These are phyloP conservation scores for Aspergillus unguis DNA, from an alignment of 2,329 filamentous ascomycete genomes.

Conservation along the genomic window DNA sequence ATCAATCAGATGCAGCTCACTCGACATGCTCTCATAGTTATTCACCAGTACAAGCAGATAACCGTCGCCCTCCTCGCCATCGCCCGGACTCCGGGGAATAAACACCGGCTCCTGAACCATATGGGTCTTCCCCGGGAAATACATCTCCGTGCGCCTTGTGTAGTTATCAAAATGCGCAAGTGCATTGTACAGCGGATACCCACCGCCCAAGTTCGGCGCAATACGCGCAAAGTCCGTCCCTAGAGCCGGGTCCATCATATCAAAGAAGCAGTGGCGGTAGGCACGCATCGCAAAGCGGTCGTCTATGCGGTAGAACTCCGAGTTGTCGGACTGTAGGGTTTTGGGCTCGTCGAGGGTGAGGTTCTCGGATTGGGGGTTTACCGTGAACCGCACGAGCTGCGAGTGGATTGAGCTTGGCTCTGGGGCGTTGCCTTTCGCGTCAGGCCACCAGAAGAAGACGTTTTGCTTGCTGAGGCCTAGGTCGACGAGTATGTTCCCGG, in stretches of 20 bases:
- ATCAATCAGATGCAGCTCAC: conserved; percentile 24
- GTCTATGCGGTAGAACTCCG: conserved; percentile 51
- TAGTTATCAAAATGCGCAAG: conserved; percentile 44
- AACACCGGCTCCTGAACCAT: conserved; percentile 27
- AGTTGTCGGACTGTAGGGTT: conserved; percentile 32
- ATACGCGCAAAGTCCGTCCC: conserved; percentile 30
- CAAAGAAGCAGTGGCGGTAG: conserved; percentile 42
- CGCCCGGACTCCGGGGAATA: conserved; percentile 15
- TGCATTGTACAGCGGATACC: conserved; percentile 44
- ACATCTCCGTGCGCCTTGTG: conserved; percentile 40
- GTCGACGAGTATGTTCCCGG: conserved; percentile 33
- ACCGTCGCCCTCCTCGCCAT: conserved; percentile 20
- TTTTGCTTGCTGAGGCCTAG: conserved; percentile 38
- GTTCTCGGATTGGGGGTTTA: conserved; percentile 23
- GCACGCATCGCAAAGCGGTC: conserved; percentile 43
- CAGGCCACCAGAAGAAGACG: conserved; percentile 45
- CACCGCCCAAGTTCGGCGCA: conserved; percentile 28
- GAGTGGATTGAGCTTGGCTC: conserved; percentile 27
- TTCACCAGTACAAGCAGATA: conserved; percentile 23
- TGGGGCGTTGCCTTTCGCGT: conserved; percentile 35
- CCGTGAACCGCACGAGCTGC: conserved; percentile 24
- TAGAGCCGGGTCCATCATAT: conserved; percentile 43
- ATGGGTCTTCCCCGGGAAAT: conserved; percentile 44
- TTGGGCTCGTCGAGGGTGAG: conserved; percentile 23
- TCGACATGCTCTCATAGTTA: conserved; percentile 22